Base-by-base conservation (phyloP, 495 filamentous ascomycete genomes). In the Polyplosphaeria fusca region DNA sequence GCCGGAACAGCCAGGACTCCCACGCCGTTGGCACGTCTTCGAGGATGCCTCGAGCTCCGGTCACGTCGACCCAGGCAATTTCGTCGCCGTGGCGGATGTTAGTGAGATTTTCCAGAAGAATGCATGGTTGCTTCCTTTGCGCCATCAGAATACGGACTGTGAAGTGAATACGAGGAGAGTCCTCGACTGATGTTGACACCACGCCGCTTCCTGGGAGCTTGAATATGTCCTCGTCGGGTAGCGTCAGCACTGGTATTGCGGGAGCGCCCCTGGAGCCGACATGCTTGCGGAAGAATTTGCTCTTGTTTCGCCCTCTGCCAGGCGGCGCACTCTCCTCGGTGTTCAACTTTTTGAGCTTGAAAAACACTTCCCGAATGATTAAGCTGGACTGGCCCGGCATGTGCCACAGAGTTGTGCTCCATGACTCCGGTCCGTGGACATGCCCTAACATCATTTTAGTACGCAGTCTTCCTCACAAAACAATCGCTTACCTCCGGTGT, bases 1-100 rank as follows among this genome's bases (percentile, higher is more conserved):
- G 39, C 39, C 39, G 39, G 39, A 42, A 42, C 5, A 42, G 16
- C 39, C 39, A 42, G 39, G 39, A 42, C 22, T 42, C 39, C 39
- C 39, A 42, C 4, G 4, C 5, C 5, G 39, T 42, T 5, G 39
- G 39, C 22, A 19, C n/a, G 39, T 42, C 39, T 42, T 42, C 39
- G 39, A 42, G 22, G 5, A 42, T 5, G n/a, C 39, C 39, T 5
- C 39, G 39, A 4, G 5, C 5, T 5, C n/a, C 5, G 5, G 39
- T 42, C 5, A 42, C 39, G 39, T 42, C 39, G 39, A 19, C 22
- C 39, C 39, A 42, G 4, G 39, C 39, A 19, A 42, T 42, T 14
- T 42, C 22, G 5, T 19, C n/a, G 22, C n/a, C n/a, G n/a, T 16
- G 22, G 39, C 39, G n/a, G 5, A 19, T 42, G 39, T 14, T 42